Conservation (phyloP, 495 filamentous ascomycete species). For the Xylaria grammica region DNA sequence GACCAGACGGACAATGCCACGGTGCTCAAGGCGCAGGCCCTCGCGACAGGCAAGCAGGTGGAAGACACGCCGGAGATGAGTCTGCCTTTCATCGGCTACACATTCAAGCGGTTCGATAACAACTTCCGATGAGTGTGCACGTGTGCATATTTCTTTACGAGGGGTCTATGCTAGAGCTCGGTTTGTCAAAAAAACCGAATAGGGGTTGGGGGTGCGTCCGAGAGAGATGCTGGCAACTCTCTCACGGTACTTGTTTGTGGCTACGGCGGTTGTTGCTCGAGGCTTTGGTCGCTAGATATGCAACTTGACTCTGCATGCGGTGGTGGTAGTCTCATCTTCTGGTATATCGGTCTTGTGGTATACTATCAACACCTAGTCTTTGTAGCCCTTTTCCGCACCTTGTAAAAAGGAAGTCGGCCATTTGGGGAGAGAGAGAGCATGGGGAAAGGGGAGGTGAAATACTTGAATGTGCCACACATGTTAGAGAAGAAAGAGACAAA, state of each 20-base stretch:
- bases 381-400: slow-evolving; percentile 7
- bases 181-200: not conserved
- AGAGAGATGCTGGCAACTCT: slow-evolving; percentile 19
- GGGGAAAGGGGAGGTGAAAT: too few species aligned
- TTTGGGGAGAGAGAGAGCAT: too few species aligned
- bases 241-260: not conserved
- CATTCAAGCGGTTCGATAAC: slow-evolving; percentile 97
- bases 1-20: slow-evolving; percentile 87
- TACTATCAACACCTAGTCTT: not conserved
- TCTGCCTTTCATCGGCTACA: slow-evolving; percentile 97
- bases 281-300: slow-evolving; percentile 5
- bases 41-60: slow-evolving; percentile 36
- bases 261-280: not conserved
- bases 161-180: not conserved
- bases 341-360: slow-evolving; percentile 9
- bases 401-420: not conserved
- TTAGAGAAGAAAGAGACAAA: too few species aligned
- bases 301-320: slow-evolving; percentile 13
- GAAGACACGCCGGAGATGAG: slow-evolving; percentile 80
- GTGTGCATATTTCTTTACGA: slow-evolving; percentile 2
- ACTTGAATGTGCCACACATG: too few species aligned
- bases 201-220: not conserved
- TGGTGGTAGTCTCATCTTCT: slow-evolving; percentile 1
- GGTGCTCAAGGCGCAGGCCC: slow-evolving; percentile 63
- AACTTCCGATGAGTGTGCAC: slow-evolving; percentile 53